Evolutionary conservation across 1,284 basidiomycete genomes (phyloP), one percentile per base, ranked within the genome.

Genomic region (Thecaphora frezii): DNA sequence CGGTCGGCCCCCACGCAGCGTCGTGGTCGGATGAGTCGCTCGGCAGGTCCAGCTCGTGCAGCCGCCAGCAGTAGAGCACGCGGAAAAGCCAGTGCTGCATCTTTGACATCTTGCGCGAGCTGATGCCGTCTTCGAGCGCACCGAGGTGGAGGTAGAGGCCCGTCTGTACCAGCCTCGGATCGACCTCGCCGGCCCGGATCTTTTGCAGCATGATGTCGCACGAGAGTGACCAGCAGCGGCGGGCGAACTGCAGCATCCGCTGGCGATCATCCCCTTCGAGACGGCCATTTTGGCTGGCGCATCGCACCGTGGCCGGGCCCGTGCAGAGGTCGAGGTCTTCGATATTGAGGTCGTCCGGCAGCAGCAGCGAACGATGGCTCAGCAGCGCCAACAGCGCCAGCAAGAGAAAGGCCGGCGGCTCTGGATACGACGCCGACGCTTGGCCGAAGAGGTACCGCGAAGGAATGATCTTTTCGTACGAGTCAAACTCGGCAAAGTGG

Each of bases 401-500:
- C 42, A 68, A 47, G 4, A 70, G 51, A 24, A 68, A 68, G 3
- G 59, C 59, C 16, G 70, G 70, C 9, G 65, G 59, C 13, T 58
- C 63, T 26, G 49, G 54, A 13, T 46, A 53, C 14, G 43, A 25
- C 23, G 60, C 58, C 3, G 58, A 44, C 14, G 52, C 54, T 13
- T 64, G 53, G 9, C 70, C 70, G 40, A 69, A 72, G 14, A 72
- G 51, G 40, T 63, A 66, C 18, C 68, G 58, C 21, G 65, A 67
- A 1, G 70, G 70, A 24, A 70, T 48, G 56, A 70, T 58, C 54
- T 72, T 72, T 28, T 62, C 64, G 7, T 64, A 59, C 33, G 61
- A 64, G 44, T 72, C 70, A 46, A 72, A 54, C 23, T 58, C 70
- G 46, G 59, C 60, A 43, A 70, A 70, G 40, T 72, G 70, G 12